Base-by-base conservation (phyloP, 805 yeast species). In the Suhomyces canberraensis region DNA sequence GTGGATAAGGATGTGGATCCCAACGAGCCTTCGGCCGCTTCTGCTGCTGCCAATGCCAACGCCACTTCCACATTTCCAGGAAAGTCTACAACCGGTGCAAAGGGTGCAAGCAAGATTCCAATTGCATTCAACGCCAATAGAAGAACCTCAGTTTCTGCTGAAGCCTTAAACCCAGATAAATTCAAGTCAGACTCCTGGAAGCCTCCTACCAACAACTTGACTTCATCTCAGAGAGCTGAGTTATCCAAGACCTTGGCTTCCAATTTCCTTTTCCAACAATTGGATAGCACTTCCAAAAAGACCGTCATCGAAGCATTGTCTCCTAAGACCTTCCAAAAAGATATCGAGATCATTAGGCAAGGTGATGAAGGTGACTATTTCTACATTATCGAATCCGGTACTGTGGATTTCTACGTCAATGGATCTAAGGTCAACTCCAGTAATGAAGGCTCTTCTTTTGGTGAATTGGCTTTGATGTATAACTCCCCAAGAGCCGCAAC, bases 401-500 rank as follows among this genome's bases (percentile, higher is more conserved):
- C 73, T 2, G 96, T 93, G 39, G 91, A 87, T 44, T 90, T 80
- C 52, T 75, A 72, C 49, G 90, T 84, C 21, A 78, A 87, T 57
- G 84, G 79, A 35, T 58, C 73, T 29, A 75, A 79, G 52, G 91
- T 89, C 25, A 81, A 77, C 55, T 69, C 84, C 1, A 75, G 86
- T n/a, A 83, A 86, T 8, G 79, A 87, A 26, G 97, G 98, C 5
- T 78, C 95, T 4, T 81, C 91, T 30, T 93, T 93, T 63, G 98
- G 98, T 56, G 98, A 93, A 63, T 75, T 93, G 54, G 98, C 98
- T 3, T 74, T 93, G 51, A 89, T 93, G 96, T 91, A 93, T 69
- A 91, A 93, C 61, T 81, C 96, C 14, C 97, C 97, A 44, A 81
- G 98, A 64, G 98, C 98, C 6, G 98, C 98, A 8, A 88, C 98